Percentiles rank a stretch among this genome's conserved stretches.
These are phyloP conservation scores for Chaetomium cochliodes DNA, from an alignment of 495 filamentous ascomycete genomes.

Conservation along the genomic window DNA sequence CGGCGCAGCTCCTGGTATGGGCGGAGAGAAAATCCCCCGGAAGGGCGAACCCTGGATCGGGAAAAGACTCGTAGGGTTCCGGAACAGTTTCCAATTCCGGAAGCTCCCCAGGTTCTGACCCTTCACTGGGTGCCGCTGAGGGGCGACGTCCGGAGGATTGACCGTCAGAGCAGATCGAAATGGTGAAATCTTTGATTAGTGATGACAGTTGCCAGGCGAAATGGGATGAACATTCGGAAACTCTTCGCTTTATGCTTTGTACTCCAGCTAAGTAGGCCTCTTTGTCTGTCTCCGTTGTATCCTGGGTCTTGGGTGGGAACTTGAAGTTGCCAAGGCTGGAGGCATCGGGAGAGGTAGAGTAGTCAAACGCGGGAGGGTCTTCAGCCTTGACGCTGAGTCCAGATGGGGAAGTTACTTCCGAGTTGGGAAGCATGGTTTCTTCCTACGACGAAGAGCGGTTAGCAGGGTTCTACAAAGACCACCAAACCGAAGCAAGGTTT, in stretches of 20 bases:
- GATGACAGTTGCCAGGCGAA: conserved; percentile 32
- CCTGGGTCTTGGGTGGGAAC: conserved; percentile 14
- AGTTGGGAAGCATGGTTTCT: conserved; percentile 6
- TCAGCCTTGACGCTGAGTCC: conserved; percentile 20
- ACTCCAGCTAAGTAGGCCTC: background rate
- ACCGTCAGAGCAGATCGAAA: conserved; percentile 27
- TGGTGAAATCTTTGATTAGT: conserved; percentile 31
- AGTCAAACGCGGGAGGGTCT: conserved; percentile 21
- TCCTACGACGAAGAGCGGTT: conserved; percentile 6
- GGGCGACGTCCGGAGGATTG: conserved; percentile 2
- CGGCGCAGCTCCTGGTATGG: conserved; percentile 26
- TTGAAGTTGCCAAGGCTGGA: conserved; percentile 1
- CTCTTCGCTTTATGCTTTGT: conserved; percentile 25
- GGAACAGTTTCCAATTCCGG: background rate
- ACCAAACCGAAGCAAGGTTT: background rate
- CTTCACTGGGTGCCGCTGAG: conserved; percentile 15
- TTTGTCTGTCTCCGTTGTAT: conserved; percentile 3
- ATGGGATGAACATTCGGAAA: conserved; percentile 33
- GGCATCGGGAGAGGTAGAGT: conserved; percentile 12
- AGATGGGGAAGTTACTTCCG: conserved; percentile 18
- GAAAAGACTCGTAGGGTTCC: conserved; percentile 28
- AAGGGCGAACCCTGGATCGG: conserved; percentile 31
- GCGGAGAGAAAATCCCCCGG: conserved; percentile 45
- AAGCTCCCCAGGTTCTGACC: background rate
- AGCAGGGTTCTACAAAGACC: background rate